Percentiles rank a stretch among this genome's conserved stretches.
Conservation (phyloP, 805 yeast genomes). For the Candida coquimbonensis region DNA sequence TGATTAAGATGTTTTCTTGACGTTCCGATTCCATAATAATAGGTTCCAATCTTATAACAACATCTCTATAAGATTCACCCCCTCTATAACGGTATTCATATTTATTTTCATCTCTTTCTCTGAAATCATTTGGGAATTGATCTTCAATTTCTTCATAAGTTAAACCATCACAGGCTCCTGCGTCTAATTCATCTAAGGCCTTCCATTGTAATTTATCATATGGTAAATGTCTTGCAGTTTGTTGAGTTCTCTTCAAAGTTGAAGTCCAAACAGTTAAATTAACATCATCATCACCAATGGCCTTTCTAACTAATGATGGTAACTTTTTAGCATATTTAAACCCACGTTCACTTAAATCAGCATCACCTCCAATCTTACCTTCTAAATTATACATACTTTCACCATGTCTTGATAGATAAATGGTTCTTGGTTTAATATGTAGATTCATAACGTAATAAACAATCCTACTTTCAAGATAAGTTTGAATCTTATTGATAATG, state of each 20-base stretch:
- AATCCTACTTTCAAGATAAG: slow-evolving; percentile 85
- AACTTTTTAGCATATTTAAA: slow-evolving; percentile 73
- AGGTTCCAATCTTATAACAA: slow-evolving; percentile 91
- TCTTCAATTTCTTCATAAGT: slow-evolving; percentile 89
- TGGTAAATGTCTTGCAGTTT: slow-evolving; percentile 78
- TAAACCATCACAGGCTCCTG: slow-evolving; percentile 96
- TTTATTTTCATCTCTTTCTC: slow-evolving; percentile 91
- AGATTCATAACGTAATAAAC: slow-evolving; percentile 95
- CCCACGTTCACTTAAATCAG: slow-evolving; percentile 78
- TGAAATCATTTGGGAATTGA: slow-evolving; percentile 87
- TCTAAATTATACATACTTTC: slow-evolving; percentile 88
- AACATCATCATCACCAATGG: slow-evolving; percentile 37
- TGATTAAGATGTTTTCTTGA: slow-evolving; percentile 90
- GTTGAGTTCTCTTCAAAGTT: slow-evolving; percentile 84
- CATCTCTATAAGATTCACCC: slow-evolving; percentile 95
- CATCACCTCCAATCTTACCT: slow-evolving; percentile 95
- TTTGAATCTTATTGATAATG: slow-evolving; percentile 77
- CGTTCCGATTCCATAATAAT: slow-evolving; percentile 97
- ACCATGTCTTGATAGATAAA: slow-evolving; percentile 94
- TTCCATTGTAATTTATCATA: slow-evolving; percentile 89
- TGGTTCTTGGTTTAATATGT: slow-evolving; percentile 85
- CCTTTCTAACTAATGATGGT: slow-evolving; percentile 63
- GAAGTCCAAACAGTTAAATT: slow-evolving; percentile 93
- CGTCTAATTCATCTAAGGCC: slow-evolving; percentile 93
- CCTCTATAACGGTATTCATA: slow-evolving; percentile 95